Percentiles rank a stretch among this genome's conserved stretches.
Conservation (phyloP, 192 early-diverging fungal genomes). For the Ramicandelaber brevisporus region DNA sequence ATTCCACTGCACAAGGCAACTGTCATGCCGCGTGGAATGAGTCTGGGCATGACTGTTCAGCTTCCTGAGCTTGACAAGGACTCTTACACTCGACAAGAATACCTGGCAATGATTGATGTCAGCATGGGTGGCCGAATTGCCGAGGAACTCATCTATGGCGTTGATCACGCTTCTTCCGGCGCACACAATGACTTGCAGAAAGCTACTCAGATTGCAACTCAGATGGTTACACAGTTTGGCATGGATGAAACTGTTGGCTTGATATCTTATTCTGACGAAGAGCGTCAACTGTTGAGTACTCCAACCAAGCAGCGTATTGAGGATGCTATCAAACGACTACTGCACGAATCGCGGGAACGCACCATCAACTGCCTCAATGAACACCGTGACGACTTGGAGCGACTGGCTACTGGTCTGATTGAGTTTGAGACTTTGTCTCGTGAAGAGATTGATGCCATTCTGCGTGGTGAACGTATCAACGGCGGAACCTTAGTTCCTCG, state of each 20-base stretch:
- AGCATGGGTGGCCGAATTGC: conserved; percentile 97
- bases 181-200: conserved; percentile 75
- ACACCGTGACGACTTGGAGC: conserved; percentile 69
- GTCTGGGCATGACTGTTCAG: conserved; percentile 62
- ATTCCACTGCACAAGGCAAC: conserved; percentile 96
- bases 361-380: conserved; percentile 42
- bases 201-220: conserved; percentile 67
- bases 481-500: too few species aligned
- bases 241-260: conserved; percentile 90
- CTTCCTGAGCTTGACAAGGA: conserved; percentile 80
- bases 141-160: conserved; percentile 89
- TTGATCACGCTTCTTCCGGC: conserved; percentile 82
- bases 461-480: too few species aligned
- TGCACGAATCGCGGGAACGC: conserved; percentile 41
- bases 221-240: conserved; percentile 78
- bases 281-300: conserved; percentile 36
- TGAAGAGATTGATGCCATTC: conserved; percentile 80
- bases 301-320: conserved; percentile 67
- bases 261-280: conserved; percentile 49
- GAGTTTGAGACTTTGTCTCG: conserved; percentile 81
- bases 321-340: conserved; percentile 47
- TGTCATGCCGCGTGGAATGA: conserved; percentile 81
- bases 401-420: conserved; percentile 73
- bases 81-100: conserved; percentile 52
- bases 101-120: conserved; percentile 73